Evolutionary conservation across 805 yeast species (phyloP), one percentile per base, ranked within the genome.

Genomic region (Starmera pachycereana): DNA sequence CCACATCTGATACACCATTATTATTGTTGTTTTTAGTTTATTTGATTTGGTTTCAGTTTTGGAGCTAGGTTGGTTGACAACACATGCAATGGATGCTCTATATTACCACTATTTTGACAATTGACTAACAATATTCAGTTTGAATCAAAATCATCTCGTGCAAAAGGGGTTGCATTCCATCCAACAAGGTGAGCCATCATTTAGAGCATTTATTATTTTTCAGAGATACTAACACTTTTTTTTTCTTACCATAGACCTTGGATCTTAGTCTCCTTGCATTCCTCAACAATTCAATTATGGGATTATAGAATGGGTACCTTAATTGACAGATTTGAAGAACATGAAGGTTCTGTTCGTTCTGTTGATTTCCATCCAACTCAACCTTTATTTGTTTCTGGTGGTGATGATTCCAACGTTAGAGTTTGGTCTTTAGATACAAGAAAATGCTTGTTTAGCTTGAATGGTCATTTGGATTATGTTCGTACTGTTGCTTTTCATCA

Each of bases 231-330:
- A 48, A 50, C 56, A 19, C 18, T 22, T 7, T 22, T 22, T 7
- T 22, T 22, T 8, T 22, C 27, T 19, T 34, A 12, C 22, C 54
- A 51, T 36, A 72, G 92, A 61, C 97, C 98, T 44, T 92, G 96
- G 97, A 86, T 88, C 44, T 71, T 92, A 52, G 97, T 89, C 29
- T 88, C 97, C 8, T 72, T 94, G 45, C 92, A 90, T 62, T 85
- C 96, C 25, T 87, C 96, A n/a, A 88, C 96, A n/a, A 90, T 92
- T 60, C 98, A 94, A 63, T 72, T 92, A 48, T 92, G 99, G 99
- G 99, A 92, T 64, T 92, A 94, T 65, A 80, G 99, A 56, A 92
- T 92, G 99, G 99, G 99, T 35, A 88, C 97, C 4, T 67, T 92
- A 58, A 79, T 92, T 58, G 97, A 89, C 62, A 76, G 97, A 43